Conservation (phyloP, 164 flowering plant species). For the Tetracentron sinense region DNA sequence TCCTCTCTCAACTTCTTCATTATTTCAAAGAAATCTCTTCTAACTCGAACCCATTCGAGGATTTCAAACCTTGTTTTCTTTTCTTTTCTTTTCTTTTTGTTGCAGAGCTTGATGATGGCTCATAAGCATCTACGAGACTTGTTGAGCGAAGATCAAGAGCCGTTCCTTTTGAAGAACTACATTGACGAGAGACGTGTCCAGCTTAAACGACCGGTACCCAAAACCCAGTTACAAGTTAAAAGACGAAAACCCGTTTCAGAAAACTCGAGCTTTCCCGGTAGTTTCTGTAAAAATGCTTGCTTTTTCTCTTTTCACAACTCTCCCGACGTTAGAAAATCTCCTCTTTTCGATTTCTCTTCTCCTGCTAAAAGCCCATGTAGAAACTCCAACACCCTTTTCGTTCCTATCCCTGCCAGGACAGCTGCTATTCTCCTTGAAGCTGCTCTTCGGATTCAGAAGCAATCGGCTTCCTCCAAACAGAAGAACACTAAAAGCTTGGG, state of each 20-base stretch:
- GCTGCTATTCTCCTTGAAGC: slow-evolving; percentile 70
- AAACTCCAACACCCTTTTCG: slow-evolving; percentile 35
- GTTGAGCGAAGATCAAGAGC: not conserved
- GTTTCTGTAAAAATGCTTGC: slow-evolving; percentile 50
- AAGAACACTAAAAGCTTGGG: slow-evolving; percentile 26
- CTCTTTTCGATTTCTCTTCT: slow-evolving; percentile 38
- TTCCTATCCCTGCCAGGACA: slow-evolving; percentile 59
- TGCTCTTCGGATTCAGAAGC: slow-evolving; percentile 61
- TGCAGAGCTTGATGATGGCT: not conserved
- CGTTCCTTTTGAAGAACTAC: not conserved
- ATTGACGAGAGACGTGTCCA: not conserved
- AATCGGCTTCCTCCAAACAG: slow-evolving; percentile 24
- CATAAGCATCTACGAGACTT: not conserved
- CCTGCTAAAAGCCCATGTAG: slow-evolving; percentile 43
- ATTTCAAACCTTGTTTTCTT: not conserved
- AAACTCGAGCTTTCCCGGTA: slow-evolving; percentile 18
- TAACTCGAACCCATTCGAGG: not conserved
- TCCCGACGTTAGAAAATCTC: slow-evolving; percentile 48
- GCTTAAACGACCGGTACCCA: slow-evolving; percentile 15
- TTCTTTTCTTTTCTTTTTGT: not conserved
- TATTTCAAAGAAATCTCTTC: not conserved
- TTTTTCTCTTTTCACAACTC: slow-evolving; percentile 45
- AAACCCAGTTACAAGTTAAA: slow-evolving; percentile 28
- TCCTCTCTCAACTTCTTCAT: not conserved
- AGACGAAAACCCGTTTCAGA: slow-evolving; percentile 39